Conservation (phyloP, 345 rosid genomes). For the Triadica sebifera region DNA sequence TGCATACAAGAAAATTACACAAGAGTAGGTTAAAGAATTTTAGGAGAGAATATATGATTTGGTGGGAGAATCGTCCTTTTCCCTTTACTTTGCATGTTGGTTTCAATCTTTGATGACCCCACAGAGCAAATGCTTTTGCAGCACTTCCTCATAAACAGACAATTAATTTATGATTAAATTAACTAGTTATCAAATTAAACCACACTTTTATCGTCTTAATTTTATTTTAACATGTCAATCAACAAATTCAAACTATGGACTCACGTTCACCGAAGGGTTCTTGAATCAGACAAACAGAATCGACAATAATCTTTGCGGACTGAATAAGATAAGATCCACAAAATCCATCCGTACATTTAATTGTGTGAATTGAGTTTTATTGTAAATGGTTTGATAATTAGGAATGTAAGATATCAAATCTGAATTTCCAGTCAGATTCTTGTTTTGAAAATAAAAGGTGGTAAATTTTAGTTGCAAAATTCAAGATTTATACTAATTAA, state of each 20-base stretch:
- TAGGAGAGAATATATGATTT: neutral
- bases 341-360: too few relatives aligned
- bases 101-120: slow-evolving; percentile 7
- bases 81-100: neutral
- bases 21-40: neutral
- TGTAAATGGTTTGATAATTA: too few relatives aligned
- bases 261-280: neutral
- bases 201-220: too few relatives aligned
- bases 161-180: neutral
- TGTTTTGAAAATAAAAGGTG: too few relatives aligned
- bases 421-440: too few relatives aligned
- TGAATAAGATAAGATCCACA: neutral
- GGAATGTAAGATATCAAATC: too few relatives aligned
- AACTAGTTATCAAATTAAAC: neutral
- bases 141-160: neutral
- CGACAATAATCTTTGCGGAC: neutral
- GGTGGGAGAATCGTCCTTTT: slow-evolving; percentile 18
- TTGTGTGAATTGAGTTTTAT: too few relatives aligned
- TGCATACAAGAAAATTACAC: too few relatives aligned
- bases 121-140: neutral
- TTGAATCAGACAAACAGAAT: neutral
- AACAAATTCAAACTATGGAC: neutral
- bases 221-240: too few relatives aligned
- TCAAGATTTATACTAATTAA: too few relatives aligned
- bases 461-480: too few relatives aligned